Base-by-base conservation (phyloP, 352 stramenopile genomes). In the Globisporangium carolinianum region DNA sequence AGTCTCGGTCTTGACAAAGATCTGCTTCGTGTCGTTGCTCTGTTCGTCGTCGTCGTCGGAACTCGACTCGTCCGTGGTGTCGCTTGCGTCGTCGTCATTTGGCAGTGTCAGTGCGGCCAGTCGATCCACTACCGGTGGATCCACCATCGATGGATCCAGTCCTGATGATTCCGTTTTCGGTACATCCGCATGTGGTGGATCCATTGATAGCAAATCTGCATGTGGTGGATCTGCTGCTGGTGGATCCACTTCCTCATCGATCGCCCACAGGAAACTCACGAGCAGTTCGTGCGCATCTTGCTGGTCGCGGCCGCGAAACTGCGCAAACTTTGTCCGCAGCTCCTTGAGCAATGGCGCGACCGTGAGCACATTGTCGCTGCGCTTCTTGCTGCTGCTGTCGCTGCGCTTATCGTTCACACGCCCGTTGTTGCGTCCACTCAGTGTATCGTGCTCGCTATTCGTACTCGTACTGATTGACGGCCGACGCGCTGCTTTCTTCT, bases 211-310 rank as follows among this genome's bases (percentile, higher is more conserved):
- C 24, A 24, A 24, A 24, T 24, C 24, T 2, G 24, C 24, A n/a
- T n/a, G 32, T n/a, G 43, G 3, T 18, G 15, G 35, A 10, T 49
- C 42, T 47, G 49, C 15, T 11, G 36, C 32, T 54, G 73, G 71
- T 39, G 77, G 77, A 38, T 87, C 74, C 49, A 79, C 70, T 45
- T 91, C 81, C 52, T 91, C 81, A 46, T 91, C 81, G 42, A 91
- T 81, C n/a, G 74, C 73, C 76, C 76, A 97, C 15, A 99, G 65
- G 8, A 99, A 75, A 60, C 87, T 97, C 7, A 75, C 71, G 9
- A 99, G 84, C 0, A 99, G 64, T 66, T 99, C 97, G 63, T 99
- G 94, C 6, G 94, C 87, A 65, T 99, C 97, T 50, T 99, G 97
- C 75, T 99, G 97, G 48, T 95, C 85, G 63, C 89, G 81, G 3